Base-by-base conservation (phyloP, 768 basidiomycete species). In the Kwoniella sp. region DNA sequence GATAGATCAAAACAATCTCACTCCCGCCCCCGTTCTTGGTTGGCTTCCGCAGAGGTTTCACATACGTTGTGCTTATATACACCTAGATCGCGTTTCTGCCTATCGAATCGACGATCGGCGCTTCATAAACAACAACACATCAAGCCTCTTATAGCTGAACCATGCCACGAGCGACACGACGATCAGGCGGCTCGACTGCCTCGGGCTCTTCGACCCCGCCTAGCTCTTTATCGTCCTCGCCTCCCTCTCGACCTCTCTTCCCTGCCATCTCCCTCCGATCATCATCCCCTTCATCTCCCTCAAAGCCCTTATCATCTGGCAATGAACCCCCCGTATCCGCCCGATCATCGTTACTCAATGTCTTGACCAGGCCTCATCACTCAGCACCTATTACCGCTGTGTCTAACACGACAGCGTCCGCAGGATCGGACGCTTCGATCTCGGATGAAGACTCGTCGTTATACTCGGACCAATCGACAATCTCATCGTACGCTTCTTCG, bases 291-390 rank as follows among this genome's bases (percentile, higher is more conserved):
- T 53, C 54, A 1, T 41, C 62, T 11, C 47, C 55, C 29, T 23
- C 25, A 7, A 38, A 28, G 52, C 48, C 51, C n/a, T 26, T 29
- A 23, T 22, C 25, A 23, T 22, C 65, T 0, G 29, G 29, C 28
- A 37, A 45, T 15, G 66, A 69, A 48, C 58, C 63, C 8, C 66
- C 62, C 22, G 48, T 58, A 23, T 68, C 75, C 4, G 76, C 76
- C 8, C 66, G 76, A 55, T 66, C 74, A 50, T 75, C 74, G 0
- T 64, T 79, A 7, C 56, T 79, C 41, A 79, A 79, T 50, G 77
- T 79, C 50, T 64, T 78, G 41, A 65, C 70, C 8, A 58, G 70
- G 50, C 74, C 74, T 13, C 63, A 71, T 25, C 67, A 55, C 37
- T 38, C 63, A 2, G 17, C 41, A 26, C 60, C 63, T 13, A 51